Percentiles rank a stretch among this genome's conserved stretches.
Conservation (phyloP, 495 filamentous ascomycete genomes). For the Aspergillus avenaceus region DNA sequence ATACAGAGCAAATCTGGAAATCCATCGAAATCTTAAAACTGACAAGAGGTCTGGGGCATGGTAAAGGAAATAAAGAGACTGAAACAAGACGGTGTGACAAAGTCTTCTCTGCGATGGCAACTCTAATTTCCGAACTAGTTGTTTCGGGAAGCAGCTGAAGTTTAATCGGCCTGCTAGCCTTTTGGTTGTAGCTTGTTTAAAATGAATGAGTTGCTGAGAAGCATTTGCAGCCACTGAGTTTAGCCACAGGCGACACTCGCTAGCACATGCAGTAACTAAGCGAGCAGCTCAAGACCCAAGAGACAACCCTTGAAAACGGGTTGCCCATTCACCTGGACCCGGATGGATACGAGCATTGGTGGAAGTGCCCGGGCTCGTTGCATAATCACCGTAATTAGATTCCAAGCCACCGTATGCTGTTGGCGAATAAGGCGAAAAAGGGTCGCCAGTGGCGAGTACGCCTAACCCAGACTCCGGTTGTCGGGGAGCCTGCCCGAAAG, state of each 20-base stretch:
- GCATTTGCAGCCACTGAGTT: background rate
- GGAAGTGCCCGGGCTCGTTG: conserved; percentile 15
- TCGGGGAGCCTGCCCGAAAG: conserved; percentile 27
- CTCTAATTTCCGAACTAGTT: background rate
- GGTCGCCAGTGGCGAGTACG: conserved; percentile 27
- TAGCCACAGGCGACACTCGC: too few species aligned
- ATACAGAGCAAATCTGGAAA: conserved; percentile 2
- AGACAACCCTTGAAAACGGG: conserved; percentile 49
- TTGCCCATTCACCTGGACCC: conserved; percentile 39
- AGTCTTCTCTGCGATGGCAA: too few species aligned
- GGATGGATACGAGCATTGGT: conserved; percentile 33
- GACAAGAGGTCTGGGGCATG: background rate
- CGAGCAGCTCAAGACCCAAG: conserved; percentile 36
- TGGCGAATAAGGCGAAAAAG: conserved; percentile 32
- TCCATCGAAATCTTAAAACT: conserved; percentile 1
- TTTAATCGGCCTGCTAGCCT: too few species aligned
- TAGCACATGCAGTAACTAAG: background rate
- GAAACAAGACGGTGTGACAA: too few species aligned
- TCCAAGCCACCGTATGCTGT: conserved; percentile 31
- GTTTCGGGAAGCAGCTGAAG: background rate
- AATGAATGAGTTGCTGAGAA: background rate
- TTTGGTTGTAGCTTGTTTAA: too few species aligned
- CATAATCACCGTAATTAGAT: conserved; percentile 33
- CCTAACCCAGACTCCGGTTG: conserved; percentile 24
- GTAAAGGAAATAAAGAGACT: conserved; percentile 1